A percentile compares a stretch with the other conserved stretches of the same genome.
Evolutionary conservation across 2,329 filamentous ascomycete genomes (phyloP).

Genomic region (Arachnopeziza araneosa): DNA sequence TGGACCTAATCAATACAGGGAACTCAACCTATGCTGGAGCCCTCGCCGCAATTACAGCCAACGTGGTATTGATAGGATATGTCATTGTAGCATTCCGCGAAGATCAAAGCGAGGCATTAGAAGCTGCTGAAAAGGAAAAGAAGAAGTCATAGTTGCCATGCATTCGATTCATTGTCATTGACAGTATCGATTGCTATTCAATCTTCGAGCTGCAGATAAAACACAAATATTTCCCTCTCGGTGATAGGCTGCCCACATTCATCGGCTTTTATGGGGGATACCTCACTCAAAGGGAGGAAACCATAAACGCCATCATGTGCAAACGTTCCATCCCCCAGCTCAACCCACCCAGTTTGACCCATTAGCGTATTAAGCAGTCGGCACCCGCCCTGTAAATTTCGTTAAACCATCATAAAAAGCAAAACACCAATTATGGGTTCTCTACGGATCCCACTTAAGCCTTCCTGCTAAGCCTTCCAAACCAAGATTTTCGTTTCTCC

Average conservation of each 20-base stretch:
- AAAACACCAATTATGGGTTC: too few species aligned
- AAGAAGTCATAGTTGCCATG: slow-evolving; percentile 17
- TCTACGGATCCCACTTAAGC: neutral
- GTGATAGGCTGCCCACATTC: neutral
- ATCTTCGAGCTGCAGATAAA: neutral
- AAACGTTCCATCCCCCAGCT: slow-evolving; percentile 9
- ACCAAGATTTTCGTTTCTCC: slow-evolving; percentile 88
- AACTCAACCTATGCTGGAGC: slow-evolving; percentile 85
- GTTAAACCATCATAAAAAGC: too few species aligned
- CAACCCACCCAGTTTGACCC: neutral
- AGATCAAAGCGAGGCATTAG: slow-evolving; percentile 48
- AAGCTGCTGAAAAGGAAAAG: slow-evolving; percentile 41
- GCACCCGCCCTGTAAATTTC: neutral
- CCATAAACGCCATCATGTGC: slow-evolving; percentile 19
- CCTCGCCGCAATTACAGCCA: slow-evolving; percentile 81
- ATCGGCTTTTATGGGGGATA: neutral
- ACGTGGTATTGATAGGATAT: slow-evolving; percentile 86
- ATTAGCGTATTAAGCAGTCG: neutral
- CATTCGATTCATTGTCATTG: neutral
- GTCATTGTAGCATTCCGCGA: slow-evolving; percentile 88
- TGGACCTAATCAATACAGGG: slow-evolving; percentile 44
- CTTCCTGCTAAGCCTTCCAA: slow-evolving; percentile 67
- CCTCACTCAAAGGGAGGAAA: neutral
- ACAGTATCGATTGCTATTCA: neutral
- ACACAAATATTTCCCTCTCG: neutral